Conservation (phyloP, 148 eudicot species). For the Fagopyrum esculentum region DNA sequence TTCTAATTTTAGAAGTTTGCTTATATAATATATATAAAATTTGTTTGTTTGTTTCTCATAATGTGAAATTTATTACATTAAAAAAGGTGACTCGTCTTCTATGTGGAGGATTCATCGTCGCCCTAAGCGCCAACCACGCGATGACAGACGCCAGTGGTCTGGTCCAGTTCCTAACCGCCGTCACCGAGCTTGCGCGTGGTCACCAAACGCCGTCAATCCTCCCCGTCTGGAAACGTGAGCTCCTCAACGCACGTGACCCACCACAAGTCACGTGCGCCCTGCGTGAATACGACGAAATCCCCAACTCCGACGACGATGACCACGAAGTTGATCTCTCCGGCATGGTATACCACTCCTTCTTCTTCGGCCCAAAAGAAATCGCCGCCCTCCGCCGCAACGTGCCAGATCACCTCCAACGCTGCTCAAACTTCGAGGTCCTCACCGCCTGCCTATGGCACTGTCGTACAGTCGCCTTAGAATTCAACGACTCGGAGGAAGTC, state of each 20-base stretch:
- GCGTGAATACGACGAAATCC: conserved; percentile 19
- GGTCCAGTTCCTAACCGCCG: conserved; percentile 29
- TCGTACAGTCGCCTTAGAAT: conserved; percentile 34
- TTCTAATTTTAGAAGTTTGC: no score
- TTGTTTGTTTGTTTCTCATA: no score
- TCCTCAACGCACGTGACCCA: conserved; percentile 23
- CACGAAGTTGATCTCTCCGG: background rate
- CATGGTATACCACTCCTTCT: conserved; percentile 8
- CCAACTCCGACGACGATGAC: background rate
- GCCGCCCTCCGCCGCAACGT: conserved; percentile 4
- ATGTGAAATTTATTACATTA: background rate
- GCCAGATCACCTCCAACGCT: background rate
- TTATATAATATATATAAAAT: no score
- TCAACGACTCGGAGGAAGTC: conserved; percentile 26
- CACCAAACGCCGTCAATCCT: conserved; percentile 5
- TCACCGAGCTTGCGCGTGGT: conserved; percentile 31
- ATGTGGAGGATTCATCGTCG: conserved; percentile 18
- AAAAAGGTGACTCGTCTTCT: conserved; percentile 14
- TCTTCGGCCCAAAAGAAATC: background rate
- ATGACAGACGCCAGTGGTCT: conserved; percentile 27
- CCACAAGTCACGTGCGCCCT: conserved; percentile 27
- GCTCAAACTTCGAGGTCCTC: conserved; percentile 32
- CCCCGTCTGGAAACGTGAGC: conserved; percentile 37
- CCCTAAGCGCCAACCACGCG: conserved; percentile 24
- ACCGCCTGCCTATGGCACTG: conserved; percentile 43